Evolutionary conservation across 371 early-diverging fungal species (phyloP).

Genomic region (Mucor irregularis): DNA sequence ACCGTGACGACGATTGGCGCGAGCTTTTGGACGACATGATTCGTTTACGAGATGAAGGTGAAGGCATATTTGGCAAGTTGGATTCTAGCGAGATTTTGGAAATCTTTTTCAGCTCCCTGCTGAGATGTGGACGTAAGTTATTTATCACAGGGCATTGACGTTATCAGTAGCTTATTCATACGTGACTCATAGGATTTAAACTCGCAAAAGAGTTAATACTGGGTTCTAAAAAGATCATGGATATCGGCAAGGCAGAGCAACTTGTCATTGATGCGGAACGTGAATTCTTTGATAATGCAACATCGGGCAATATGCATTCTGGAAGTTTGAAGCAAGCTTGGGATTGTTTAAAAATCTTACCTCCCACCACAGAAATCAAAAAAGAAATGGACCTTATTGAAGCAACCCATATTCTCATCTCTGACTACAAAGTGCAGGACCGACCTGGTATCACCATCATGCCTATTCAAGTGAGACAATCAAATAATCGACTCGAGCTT

Average conservation of each 20-base stretch:
- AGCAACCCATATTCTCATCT: conserved; percentile 67
- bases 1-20: conserved; percentile 73
- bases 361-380: conserved; percentile 61
- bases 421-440: conserved; percentile 56
- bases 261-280: conserved; percentile 70
- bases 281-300: conserved; percentile 81
- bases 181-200: conserved; percentile 70
- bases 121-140: conserved; percentile 71
- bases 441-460: conserved; percentile 60
- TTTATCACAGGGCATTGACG: too few relatives aligned
- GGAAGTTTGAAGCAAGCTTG: conserved; percentile 74
- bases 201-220: conserved; percentile 67
- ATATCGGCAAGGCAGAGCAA: conserved; percentile 57
- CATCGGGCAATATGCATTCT: conserved; percentile 63
- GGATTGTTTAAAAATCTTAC: conserved; percentile 72
- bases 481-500: conserved; percentile 63
- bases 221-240: conserved; percentile 52
- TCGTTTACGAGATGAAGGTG: conserved; percentile 49
- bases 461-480: conserved; percentile 76
- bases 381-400: conserved; percentile 71
- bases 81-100: conserved; percentile 61
- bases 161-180: background rate
- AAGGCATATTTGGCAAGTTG: conserved; percentile 59
- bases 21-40: conserved; percentile 70
- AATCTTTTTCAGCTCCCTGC: conserved; percentile 65